Base-by-base conservation (phyloP, 2,329 filamentous ascomycete genomes). In the Penicillium sp. region DNA sequence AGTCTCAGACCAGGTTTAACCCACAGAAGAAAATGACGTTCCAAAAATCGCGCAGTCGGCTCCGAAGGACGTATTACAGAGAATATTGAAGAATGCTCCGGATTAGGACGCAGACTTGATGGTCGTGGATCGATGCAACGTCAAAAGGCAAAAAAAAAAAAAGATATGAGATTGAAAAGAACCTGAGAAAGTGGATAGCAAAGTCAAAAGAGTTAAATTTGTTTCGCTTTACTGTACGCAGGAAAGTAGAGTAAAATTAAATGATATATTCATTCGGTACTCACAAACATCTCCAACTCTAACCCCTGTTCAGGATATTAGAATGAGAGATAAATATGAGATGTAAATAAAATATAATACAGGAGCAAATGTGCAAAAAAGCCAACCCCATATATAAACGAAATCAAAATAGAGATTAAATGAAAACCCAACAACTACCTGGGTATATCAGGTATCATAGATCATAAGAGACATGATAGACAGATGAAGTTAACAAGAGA, bases 401-500 rank as follows among this genome's bases (percentile, higher is more conserved):
- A 22, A 40, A 36, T 14, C 11, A 31, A 31, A 14, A 31, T 31
- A 12, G 7, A 31, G 30, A 5, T 31, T 6, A 58, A 61, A 61
- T 46, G 50, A 49, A 28, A 14, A 26, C 33, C 33, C 45, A 50
- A 37, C 1, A 31, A 36, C 45, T 33, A 45, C 53, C 47, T 51
- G 36, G 53, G 53, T 55, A 54, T 54, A 55, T 45, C 53, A 55
- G 53, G 47, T 55, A 50, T 50, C 52, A 46, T 35, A 50, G 26
- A 40, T 50, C 46, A 49, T 55, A 60, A 45, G 59, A 43, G 45
- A 12, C 11, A 57, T 59, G 0, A 68, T 26, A 49, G 38, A 68
- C 65, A 61, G 66, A 38, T 26, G 31, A 28, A 38, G 45, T 61
- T 54, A 60, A 61, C 58, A 69, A 44, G 67, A 63, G 35, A 65